Base-by-base conservation (phyloP, 2,329 filamentous ascomycete species). In the Aspergillus sp. region DNA sequence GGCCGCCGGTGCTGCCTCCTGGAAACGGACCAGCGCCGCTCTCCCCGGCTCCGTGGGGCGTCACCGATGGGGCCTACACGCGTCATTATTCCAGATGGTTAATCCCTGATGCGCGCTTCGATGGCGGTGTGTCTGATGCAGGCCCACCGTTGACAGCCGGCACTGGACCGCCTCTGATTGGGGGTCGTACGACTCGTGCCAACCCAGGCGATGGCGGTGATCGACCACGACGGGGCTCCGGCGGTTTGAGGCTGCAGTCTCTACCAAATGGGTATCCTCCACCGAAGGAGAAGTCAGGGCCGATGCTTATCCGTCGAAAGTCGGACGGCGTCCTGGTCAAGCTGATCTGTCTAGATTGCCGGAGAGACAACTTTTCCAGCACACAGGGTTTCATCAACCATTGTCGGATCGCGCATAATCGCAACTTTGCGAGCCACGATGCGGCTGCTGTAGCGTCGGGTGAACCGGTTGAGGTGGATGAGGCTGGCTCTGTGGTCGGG, bases 381-480 rank as follows among this genome's bases (percentile, higher is more conserved):
- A 93, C 88, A 0, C 91, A 96, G 60, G 91, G 91, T n/a, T 96
- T 96, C 63, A 91, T 98, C 65, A 98, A 98, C 54, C 91, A 98
- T 56, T 96, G 89, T 57, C 86, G 91, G 36, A 96, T 98, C 49
- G 86, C 88, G 15, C 91, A 98, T 63, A 83, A 82, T 55, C 75
- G 85, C 37, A 86, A 93, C 43, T 96, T 88, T 68, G 89, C 93
- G 63, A 95, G 86, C 48, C 91, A 98, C 52, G 89, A 96, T 58
- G 85, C 88, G 51, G 91, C 91, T 41, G 91, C 89, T 20, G 72
- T 88, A 35, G 82, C 83, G 38, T 93, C 86, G 47, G 91, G 91
- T 32, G 80, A 88, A 45, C 77, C 82, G 8, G 76, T 94, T 37
- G 83, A 93, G 47, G 67, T 75, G 41, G 73, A 81, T 42, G 77